Base-by-base conservation (phyloP, 2,329 filamentous ascomycete genomes). In the Epichloe bromicola region DNA sequence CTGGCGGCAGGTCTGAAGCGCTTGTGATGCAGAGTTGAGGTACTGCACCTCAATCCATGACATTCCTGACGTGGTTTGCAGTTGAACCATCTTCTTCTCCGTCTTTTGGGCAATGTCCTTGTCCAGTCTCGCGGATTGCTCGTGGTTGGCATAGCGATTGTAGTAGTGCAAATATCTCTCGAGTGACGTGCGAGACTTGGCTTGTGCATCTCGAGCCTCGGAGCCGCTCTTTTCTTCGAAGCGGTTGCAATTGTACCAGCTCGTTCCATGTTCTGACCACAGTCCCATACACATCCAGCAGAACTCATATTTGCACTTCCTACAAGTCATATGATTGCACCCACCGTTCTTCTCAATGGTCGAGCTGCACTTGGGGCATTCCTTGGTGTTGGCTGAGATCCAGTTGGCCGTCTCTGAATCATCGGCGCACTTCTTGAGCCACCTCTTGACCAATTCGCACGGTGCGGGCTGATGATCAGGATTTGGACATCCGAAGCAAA, bases 211-310 rank as follows among this genome's bases (percentile, higher is more conserved):
- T 37, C 93, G 79, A 4, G 93, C 93, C 51, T 96, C 90, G 0
- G 82, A 76, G 2, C 93, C 93, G 57, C 88, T 95, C 75, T 93
- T 96, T 71, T 97, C 93, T 64, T 98, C 93, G 61, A 85, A 98
- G 8, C 93, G 79, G 65, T 95, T 98, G 76, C 93, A 98, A 68
- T 95, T 98, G 74, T 98, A 98, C 93, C 93, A 98, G 69, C 88
- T 95, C 3, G 91, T 98, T 56, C 93, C 93, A 65, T 98, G 93
- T 68, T 98, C 93, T 1, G 89, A 94, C 93, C 93, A 98, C 1
- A 95, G 74, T 0, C 93, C 93, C 93, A 98, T 98, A 63, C 93
- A 98, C 86, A 98, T 97, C 93, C 93, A 98, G 71, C 93, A 98
- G 63, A 98, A 96, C 63, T 96, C 90, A 63, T 96, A 84, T 62